Percentiles rank a stretch among this genome's conserved stretches.
Conservation (phyloP, 1,139 yeast species). For the Kurtzmaniella quercitrusa region DNA sequence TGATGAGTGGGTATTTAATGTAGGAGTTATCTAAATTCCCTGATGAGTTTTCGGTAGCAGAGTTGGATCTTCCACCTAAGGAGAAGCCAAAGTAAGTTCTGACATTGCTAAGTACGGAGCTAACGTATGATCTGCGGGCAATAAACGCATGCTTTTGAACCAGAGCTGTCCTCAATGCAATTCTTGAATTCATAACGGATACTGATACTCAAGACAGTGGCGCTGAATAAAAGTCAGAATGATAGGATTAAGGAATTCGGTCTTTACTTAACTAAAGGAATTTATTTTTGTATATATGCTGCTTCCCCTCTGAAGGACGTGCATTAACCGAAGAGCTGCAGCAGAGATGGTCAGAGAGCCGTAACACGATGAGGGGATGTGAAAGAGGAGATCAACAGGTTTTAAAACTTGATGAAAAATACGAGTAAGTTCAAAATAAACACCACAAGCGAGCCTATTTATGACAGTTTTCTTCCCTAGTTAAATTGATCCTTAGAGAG, state of each 20-base stretch:
- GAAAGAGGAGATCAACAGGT: not conserved
- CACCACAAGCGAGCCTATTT: not conserved
- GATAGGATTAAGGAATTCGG: too few species aligned
- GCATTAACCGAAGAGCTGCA: conserved; percentile 2
- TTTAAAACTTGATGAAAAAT: too few species aligned
- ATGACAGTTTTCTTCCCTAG: too few species aligned
- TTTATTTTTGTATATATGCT: not conserved
- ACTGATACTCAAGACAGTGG: too few species aligned
- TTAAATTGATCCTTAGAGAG: not conserved
- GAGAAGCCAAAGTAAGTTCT: conserved; percentile 8
- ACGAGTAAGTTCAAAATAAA: not conserved
- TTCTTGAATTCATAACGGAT: not conserved
- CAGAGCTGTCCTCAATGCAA: not conserved
- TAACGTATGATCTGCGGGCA: conserved; percentile 5
- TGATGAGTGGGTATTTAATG: conserved; percentile 40
- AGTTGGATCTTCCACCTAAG: conserved; percentile 7
- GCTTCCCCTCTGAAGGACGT: conserved; percentile 1
- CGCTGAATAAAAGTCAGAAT: too few species aligned
- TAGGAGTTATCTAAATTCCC: conserved; percentile 21
- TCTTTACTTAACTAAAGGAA: not conserved
- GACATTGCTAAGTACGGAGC: conserved; percentile 4
- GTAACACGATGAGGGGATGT: not conserved
- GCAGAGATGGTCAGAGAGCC: not conserved
- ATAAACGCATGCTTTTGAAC: not conserved
- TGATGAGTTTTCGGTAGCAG: conserved; percentile 21